phyloP scores from a whole-genome alignment of 2,329 filamentous ascomycete genomes.

The Aquanectria penicillioides region DNA sequence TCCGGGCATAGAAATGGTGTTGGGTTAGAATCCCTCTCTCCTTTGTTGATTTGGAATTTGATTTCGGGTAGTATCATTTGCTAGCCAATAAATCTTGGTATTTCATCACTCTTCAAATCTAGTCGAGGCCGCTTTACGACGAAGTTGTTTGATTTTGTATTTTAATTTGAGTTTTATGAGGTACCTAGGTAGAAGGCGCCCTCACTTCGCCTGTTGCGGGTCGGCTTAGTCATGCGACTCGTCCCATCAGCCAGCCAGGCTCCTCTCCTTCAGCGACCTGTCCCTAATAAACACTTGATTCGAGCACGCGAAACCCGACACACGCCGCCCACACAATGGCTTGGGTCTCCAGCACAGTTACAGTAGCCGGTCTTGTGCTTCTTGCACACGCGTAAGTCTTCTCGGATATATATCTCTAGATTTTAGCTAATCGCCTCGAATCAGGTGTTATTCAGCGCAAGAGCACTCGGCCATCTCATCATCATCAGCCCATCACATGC shows the following conservation, averaged over 20 bases:
- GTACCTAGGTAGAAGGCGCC: too few relatives aligned
- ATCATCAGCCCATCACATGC: constrained; percentile 56
- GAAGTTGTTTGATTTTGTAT: too few relatives aligned
- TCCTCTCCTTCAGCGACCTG: constrained; percentile 29
- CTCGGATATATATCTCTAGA: constrained; percentile 1
- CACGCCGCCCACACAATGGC: constrained; percentile 63
- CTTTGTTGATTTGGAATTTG: too few relatives aligned
- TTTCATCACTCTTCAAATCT: too few relatives aligned
- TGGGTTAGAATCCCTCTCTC: constrained; percentile 8
- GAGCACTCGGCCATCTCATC: constrained; percentile 84
- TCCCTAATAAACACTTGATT: constrained; percentile 27
- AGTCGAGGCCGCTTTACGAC: too few relatives aligned
- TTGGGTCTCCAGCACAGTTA: constrained; percentile 76
- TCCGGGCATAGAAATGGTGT: background rate
- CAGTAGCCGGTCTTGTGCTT: constrained; percentile 79
- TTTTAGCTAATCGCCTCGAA: constrained; percentile 28
- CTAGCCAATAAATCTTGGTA: background rate
- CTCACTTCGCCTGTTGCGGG: background rate
- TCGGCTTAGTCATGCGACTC: constrained; percentile 36
- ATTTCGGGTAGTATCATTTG: too few relatives aligned
- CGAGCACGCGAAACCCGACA: constrained; percentile 16
- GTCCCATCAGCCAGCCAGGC: constrained; percentile 20
- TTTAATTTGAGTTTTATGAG: too few relatives aligned
- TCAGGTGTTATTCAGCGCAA: constrained; percentile 94
- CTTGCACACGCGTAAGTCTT: constrained; percentile 84